Conservation (phyloP, 768 basidiomycete genomes). For the Astraeus odoratus region DNA sequence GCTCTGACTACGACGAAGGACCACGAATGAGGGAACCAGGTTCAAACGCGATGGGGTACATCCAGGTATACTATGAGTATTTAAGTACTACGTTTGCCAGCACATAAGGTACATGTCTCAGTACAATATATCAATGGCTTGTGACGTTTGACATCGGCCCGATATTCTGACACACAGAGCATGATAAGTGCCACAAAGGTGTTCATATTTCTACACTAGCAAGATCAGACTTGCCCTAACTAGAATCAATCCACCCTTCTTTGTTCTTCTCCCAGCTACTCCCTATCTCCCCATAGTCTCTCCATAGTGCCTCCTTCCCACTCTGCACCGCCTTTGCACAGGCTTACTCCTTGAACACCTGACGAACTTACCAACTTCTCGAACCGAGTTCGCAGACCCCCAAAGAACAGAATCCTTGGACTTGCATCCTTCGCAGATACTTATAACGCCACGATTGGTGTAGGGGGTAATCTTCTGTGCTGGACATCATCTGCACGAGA, state of each 20-base stretch:
- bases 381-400: slow-evolving; percentile 56
- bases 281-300: slow-evolving; percentile 60
- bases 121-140: too few relatives aligned
- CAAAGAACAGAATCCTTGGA: slow-evolving; percentile 43
- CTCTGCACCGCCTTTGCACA: slow-evolving; percentile 36
- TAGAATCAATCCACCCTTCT: slow-evolving; percentile 36
- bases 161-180: slow-evolving; percentile 46
- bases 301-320: slow-evolving; percentile 30
- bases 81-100: too few relatives aligned
- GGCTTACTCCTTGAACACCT: slow-evolving; percentile 52
- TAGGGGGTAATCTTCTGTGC: slow-evolving; percentile 15
- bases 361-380: slow-evolving; percentile 49
- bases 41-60: too few relatives aligned
- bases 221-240: slow-evolving; percentile 51
- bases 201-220: slow-evolving; percentile 59
- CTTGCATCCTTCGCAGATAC: slow-evolving; percentile 53
- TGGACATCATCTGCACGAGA: slow-evolving; percentile 13
- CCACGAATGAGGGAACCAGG: too few relatives aligned
- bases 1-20: too few relatives aligned
- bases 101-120: too few relatives aligned
- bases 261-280: slow-evolving; percentile 55
- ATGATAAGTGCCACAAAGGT: slow-evolving; percentile 61
- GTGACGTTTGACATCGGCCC: too few relatives aligned
- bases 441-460: slow-evolving; percentile 57
- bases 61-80: too few relatives aligned